Conservation (phyloP, 1,284 basidiomycete genomes). For the Puccinia novopanici region DNA sequence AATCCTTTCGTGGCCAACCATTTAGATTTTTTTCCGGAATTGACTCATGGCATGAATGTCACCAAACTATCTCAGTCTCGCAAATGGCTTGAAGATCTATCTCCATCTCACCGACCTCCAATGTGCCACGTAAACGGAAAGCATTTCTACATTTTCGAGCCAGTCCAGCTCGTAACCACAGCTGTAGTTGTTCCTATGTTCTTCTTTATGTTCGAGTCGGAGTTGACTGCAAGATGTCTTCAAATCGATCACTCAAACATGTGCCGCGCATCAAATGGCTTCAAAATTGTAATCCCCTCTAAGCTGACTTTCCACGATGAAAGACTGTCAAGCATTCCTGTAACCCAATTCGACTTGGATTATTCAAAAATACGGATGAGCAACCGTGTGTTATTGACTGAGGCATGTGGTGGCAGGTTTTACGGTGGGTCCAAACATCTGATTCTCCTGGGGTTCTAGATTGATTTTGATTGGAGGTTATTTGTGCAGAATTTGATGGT, state of each 20-base stretch:
- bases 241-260: not conserved
- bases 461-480: too few relatives aligned
- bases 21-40: not conserved
- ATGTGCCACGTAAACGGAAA: not conserved
- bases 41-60: not conserved
- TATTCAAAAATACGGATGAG: not conserved
- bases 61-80: not conserved
- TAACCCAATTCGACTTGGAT: not conserved
- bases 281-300: not conserved
- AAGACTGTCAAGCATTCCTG: not conserved
- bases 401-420: not conserved
- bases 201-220: not conserved
- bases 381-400: not conserved
- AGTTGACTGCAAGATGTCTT: not conserved
- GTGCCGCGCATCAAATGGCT: not conserved
- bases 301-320: not conserved
- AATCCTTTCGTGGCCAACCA: constrained; percentile 7
- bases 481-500: too few relatives aligned
- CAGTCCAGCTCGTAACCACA: not conserved
- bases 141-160: constrained; percentile 31
- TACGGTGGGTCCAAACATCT: not conserved
- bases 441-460: too few relatives aligned
- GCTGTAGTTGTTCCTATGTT: constrained; percentile 1
- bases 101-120: not conserved
- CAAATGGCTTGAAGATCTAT: not conserved